phyloP scores from a whole-genome alignment of 2,329 filamentous ascomycete genomes.

The Cyphellophora europaea region DNA sequence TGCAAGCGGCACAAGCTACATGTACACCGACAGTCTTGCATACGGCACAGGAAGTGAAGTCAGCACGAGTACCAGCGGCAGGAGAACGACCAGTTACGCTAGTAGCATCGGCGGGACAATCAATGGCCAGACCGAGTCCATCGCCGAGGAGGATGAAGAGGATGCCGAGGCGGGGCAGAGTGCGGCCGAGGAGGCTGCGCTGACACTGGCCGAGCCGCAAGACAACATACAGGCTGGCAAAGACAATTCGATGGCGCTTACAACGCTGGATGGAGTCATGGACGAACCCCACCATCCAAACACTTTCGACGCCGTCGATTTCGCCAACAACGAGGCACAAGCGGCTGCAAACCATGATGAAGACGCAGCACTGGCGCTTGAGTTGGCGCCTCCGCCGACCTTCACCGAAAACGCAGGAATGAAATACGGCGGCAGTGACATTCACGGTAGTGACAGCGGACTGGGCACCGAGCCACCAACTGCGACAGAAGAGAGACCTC shows the following conservation, averaged over 20 bases:
- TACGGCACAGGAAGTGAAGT: constrained; percentile 30
- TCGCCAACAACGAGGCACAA: neutral
- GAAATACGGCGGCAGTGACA: constrained; percentile 9
- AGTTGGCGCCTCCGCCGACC: constrained; percentile 8
- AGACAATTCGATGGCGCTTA: constrained; percentile 8
- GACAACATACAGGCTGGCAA: constrained; percentile 8
- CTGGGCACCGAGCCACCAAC: constrained; percentile 22
- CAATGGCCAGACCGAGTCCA: constrained; percentile 21
- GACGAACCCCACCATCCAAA: constrained; percentile 6
- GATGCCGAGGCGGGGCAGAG: constrained; percentile 10
- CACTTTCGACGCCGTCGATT: neutral
- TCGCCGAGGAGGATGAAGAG: constrained; percentile 22
- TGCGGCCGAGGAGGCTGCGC: constrained; percentile 10
- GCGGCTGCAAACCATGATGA: neutral
- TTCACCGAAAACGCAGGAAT: constrained; percentile 10
- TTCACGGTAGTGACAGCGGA: constrained; percentile 22
- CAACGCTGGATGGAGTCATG: too few species aligned
- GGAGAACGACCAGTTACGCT: constrained; percentile 28
- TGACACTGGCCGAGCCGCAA: constrained; percentile 13
- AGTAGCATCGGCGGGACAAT: constrained; percentile 28
- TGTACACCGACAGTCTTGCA: constrained; percentile 32
- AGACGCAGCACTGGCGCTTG: neutral
- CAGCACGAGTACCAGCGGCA: constrained; percentile 16
- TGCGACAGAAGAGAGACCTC: constrained; percentile 7
- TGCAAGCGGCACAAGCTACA: constrained; percentile 21